Evolutionary conservation across 2,329 filamentous ascomycete species (phyloP).

Genomic region (Ascochyta pisi): DNA sequence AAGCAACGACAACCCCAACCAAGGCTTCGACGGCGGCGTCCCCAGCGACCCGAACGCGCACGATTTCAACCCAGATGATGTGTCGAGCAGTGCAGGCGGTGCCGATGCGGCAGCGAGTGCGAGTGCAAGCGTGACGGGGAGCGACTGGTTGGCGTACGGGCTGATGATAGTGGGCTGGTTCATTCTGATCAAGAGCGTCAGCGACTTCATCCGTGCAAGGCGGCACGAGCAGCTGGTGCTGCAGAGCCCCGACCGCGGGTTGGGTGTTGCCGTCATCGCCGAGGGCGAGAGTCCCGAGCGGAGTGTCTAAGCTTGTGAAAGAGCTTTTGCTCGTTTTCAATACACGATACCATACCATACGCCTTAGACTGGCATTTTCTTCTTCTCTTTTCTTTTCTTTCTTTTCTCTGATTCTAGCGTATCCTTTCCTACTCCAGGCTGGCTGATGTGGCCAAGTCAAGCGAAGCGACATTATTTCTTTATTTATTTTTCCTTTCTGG

Average conservation of each 20-base stretch:
- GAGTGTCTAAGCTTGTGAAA: slow-evolving; percentile 44
- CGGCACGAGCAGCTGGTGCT: slow-evolving; percentile 92
- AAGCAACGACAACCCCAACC: slow-evolving; percentile 57
- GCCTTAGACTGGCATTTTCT: slow-evolving; percentile 16
- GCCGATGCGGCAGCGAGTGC: slow-evolving; percentile 46
- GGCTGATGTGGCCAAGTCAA: neutral
- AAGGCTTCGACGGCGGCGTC: slow-evolving; percentile 61
- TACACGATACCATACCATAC: neutral
- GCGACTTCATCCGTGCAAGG: slow-evolving; percentile 85
- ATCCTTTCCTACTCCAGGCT: neutral
- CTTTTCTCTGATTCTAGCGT: slow-evolving; percentile 5
- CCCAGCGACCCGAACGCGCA: slow-evolving; percentile 90
- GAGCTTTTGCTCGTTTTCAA: neutral
- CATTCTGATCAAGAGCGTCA: slow-evolving; percentile 90
- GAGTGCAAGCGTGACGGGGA: slow-evolving; percentile 68
- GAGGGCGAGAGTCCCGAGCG: slow-evolving; percentile 81
- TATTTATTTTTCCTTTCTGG: too few relatives aligned
- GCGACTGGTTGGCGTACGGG: slow-evolving; percentile 88
- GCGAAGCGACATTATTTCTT: too few relatives aligned
- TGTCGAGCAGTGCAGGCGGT: slow-evolving; percentile 51
- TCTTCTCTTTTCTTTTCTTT: neutral
- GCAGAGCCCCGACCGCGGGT: slow-evolving; percentile 87
- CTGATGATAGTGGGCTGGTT: slow-evolving; percentile 99
- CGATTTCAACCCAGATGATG: slow-evolving; percentile 78
- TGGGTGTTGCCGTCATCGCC: slow-evolving; percentile 85